These are phyloP conservation scores for Lentinula boryana DNA, from an alignment of 768 basidiomycete genomes.

Conservation along the genomic window DNA sequence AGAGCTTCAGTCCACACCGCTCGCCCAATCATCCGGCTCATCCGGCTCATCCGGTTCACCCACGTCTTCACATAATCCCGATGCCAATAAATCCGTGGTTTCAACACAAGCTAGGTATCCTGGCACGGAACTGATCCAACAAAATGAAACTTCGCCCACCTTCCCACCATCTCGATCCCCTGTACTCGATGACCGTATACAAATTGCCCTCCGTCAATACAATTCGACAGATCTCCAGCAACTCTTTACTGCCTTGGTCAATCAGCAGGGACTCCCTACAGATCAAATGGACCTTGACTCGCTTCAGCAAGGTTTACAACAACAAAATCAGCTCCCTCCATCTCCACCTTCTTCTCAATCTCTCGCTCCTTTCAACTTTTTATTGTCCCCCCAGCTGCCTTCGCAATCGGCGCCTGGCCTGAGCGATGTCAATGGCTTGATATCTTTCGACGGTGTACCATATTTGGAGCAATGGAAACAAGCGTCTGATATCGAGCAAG, in stretches of 20 bases:
- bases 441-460: conserved; percentile 24
- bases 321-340: conserved; percentile 21
- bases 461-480: conserved; percentile 53
- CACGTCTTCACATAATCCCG: neutral
- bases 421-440: conserved; percentile 24
- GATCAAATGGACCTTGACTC: conserved; percentile 7
- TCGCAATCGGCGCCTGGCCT: conserved; percentile 14
- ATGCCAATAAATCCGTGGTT: conserved; percentile 10
- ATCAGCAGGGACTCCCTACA: conserved; percentile 23
- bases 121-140: conserved; percentile 10
- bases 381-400: conserved; percentile 15
- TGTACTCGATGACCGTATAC: conserved; percentile 36
- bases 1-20: neutral
- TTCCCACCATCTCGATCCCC: conserved; percentile 16
- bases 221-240: conserved; percentile 55
- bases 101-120: conserved; percentile 6
- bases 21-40: neutral
- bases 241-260: conserved; percentile 39
- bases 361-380: conserved; percentile 13
- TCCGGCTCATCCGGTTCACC: neutral
- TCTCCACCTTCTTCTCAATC: conserved; percentile 12
- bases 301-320: conserved; percentile 16
- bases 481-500: conserved; percentile 60
- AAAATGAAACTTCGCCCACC: conserved; percentile 17
- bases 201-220: conserved; percentile 46